Evolutionary conservation across 768 basidiomycete genomes (phyloP), one percentile per base, ranked within the genome.

Genomic region (Infundibulicybe gibba): DNA sequence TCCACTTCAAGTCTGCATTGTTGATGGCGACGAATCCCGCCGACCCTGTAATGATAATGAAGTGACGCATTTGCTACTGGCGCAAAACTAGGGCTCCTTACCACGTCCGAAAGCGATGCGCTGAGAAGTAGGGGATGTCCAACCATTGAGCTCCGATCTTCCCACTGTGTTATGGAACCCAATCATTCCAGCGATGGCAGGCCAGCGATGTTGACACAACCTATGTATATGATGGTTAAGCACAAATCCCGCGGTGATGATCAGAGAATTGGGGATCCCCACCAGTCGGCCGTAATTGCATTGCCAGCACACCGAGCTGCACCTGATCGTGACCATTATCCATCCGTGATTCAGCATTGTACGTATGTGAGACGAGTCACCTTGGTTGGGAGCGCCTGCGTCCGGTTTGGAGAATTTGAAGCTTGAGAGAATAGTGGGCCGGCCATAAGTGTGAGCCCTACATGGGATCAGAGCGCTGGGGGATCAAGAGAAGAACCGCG

Each of bases 61-160:
- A 42, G 6, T 5, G 30, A 6, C 14, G 16, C n/a, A 5, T 6
- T 10, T 12, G 20, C 3, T 13, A n/a, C 11, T 8, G n/a, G 5
- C 21, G 17, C 21, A 40, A 37, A 4, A 10, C 14, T 30, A 46
- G 45, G n/a, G 40, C 15, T 13, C 56, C 66, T 6, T 47, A 76
- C 85, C 84, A 53, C 85, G 63, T 5, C 80, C 79, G 53, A 85
- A 88, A 1, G 84, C 85, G 47, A 87, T 82, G 56, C 75, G 84
- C 48, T 80, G 66, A 3, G 74, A 65, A 40, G 71, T 70, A 0
- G 81, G 77, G 3, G 81, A 74, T 5, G 77, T 69, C 81, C 83
- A 86, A 53, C 81, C 70, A 1, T 62, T 74, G 3, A 87, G 52
- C 1, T 69, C 58, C 2, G 77, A 67, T 2, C 64, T 55, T 4